Conservation (phyloP, 2,329 filamentous ascomycete genomes). For the Colletotrichum horii region DNA sequence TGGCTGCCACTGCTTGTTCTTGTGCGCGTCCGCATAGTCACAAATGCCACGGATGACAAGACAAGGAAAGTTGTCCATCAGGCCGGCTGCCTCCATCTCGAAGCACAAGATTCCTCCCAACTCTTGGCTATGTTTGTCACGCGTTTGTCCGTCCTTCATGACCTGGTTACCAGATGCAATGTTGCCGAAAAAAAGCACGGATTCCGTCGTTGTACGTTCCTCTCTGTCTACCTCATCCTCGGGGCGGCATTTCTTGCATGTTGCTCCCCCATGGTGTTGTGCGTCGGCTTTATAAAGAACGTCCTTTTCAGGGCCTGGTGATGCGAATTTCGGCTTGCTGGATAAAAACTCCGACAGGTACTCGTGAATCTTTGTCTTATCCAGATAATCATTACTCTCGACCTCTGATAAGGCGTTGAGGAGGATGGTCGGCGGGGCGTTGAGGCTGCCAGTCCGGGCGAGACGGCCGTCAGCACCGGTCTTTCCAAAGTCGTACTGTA, state of each 20-base stretch:
- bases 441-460: slow-evolving; percentile 8
- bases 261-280: neutral
- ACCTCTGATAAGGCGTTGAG: slow-evolving; percentile 13
- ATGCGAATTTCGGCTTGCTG: neutral
- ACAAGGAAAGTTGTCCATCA: slow-evolving; percentile 31
- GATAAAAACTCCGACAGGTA: neutral
- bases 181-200: slow-evolving; percentile 17
- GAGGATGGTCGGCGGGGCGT: slow-evolving; percentile 23
- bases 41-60: slow-evolving; percentile 40
- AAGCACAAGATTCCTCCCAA: slow-evolving; percentile 21
- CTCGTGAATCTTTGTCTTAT: neutral
- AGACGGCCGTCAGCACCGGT: slow-evolving; percentile 16
- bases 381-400: neutral
- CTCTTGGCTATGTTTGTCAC: neutral
- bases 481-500: slow-evolving; percentile 32
- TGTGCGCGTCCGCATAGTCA: slow-evolving; percentile 43
- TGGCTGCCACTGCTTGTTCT: slow-evolving; percentile 39
- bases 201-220: neutral
- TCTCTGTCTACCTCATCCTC: neutral
- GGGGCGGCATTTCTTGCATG: neutral
- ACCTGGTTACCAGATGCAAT: slow-evolving; percentile 22
- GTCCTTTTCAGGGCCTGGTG: neutral
- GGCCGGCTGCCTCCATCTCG: slow-evolving; percentile 32
- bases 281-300: neutral
- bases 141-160: slow-evolving; percentile 2